Evolutionary conservation across 352 stramenopile genomes (phyloP).

Genomic region (Globisporangium canariense): DNA sequence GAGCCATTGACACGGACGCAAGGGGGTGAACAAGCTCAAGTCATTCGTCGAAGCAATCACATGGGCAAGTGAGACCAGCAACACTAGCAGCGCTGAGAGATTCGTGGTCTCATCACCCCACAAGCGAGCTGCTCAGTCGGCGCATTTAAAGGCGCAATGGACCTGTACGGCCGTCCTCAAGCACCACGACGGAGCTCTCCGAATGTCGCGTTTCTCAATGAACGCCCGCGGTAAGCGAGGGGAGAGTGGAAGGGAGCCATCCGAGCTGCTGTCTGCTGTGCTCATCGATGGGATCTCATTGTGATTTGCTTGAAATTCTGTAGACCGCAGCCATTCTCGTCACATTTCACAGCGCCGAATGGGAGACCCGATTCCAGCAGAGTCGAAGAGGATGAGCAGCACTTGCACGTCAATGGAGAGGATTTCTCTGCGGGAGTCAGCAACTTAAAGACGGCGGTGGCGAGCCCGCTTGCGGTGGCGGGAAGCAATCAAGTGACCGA

Average conservation of each 20-base stretch:
- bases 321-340: conserved; percentile 31
- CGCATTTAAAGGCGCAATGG: conserved; percentile 20
- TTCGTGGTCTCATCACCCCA: not conserved
- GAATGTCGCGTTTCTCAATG: conserved; percentile 39
- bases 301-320: not conserved
- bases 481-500: conserved; percentile 18
- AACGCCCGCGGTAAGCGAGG: conserved; percentile 27
- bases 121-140: not conserved
- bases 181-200: conserved; percentile 21
- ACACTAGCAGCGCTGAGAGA: not conserved
- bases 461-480: not conserved
- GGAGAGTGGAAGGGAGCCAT: too few species aligned
- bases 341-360: conserved; percentile 20
- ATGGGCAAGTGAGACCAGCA: not conserved
- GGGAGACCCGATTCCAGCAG: conserved; percentile 10
- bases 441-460: not conserved
- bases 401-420: conserved; percentile 6
- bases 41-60: not conserved
- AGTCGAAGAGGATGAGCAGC: conserved; percentile 11
- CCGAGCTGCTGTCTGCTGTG: not conserved
- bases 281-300: not conserved
- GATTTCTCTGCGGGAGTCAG: not conserved
- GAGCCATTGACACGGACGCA: not conserved
- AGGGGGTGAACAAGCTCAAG: not conserved
- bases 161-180: conserved; percentile 42